Conservation (phyloP, 306 rosid species). For the Ammopiptanthus mongolicus region DNA sequence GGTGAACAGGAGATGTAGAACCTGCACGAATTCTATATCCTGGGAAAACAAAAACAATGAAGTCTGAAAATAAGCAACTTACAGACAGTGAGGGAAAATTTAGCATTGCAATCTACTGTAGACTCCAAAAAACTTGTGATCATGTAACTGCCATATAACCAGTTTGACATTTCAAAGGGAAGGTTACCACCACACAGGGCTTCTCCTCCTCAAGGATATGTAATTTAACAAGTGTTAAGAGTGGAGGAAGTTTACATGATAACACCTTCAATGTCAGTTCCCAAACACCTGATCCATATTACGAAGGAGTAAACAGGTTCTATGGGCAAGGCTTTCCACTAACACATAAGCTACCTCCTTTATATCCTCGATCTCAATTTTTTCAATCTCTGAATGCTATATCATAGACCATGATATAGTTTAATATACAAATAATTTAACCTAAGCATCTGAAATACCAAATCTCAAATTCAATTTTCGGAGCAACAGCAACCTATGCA, state of each 20-base stretch:
- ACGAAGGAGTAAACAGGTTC: slow-evolving; percentile 22
- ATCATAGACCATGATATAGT: slow-evolving; percentile 16
- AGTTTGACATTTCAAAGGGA: slow-evolving; percentile 40
- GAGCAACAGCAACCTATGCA: slow-evolving; percentile 15
- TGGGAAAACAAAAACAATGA: slow-evolving; percentile 61
- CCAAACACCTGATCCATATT: slow-evolving; percentile 20
- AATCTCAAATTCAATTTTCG: slow-evolving; percentile 20
- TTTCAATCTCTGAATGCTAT: slow-evolving; percentile 13
- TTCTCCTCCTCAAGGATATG: slow-evolving; percentile 35
- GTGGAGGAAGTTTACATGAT: slow-evolving; percentile 33
- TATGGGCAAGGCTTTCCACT: slow-evolving; percentile 18
- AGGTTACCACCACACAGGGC: slow-evolving; percentile 45
- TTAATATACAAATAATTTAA: slow-evolving; percentile 24
- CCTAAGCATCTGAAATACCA: slow-evolving; percentile 25
- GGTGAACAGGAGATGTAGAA: slow-evolving; percentile 79
- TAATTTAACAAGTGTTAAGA: slow-evolving; percentile 31
- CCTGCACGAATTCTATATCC: slow-evolving; percentile 95
- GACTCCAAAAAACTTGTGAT: slow-evolving; percentile 36
- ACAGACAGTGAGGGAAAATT: slow-evolving; percentile 23
- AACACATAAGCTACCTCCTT: slow-evolving; percentile 16
- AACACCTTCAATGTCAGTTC: slow-evolving; percentile 37
- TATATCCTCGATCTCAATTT: slow-evolving; percentile 10
- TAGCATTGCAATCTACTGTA: slow-evolving; percentile 30
- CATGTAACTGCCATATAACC: slow-evolving; percentile 44
- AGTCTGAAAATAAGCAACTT: slow-evolving; percentile 42